These are phyloP conservation scores for Ploettnerulaceae sp. DNA, from an alignment of 2,329 filamentous ascomycete species.

Conservation along the genomic window DNA sequence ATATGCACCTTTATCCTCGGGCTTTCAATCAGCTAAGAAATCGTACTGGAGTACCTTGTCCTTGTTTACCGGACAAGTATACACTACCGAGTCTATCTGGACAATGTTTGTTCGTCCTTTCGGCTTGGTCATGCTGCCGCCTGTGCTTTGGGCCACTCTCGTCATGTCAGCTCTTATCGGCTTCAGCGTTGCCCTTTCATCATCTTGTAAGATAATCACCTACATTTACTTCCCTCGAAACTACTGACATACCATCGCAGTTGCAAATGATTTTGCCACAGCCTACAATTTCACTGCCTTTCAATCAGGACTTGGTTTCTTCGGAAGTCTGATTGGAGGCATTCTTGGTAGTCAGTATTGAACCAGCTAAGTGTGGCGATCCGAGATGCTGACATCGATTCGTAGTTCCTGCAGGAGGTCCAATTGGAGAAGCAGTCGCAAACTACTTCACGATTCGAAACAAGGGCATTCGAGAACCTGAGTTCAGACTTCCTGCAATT, in stretches of 20 bases:
- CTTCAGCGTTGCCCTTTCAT: conserved; percentile 49
- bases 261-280: conserved; percentile 38
- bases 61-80: conserved; percentile 37
- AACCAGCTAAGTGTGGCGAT: no score
- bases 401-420: conserved; percentile 44
- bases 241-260: neutral
- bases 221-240: neutral
- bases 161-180: conserved; percentile 51
- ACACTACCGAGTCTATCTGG: conserved; percentile 44
- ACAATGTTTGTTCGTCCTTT: conserved; percentile 48
- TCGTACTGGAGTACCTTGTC: conserved; percentile 37
- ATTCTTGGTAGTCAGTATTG: conserved; percentile 37
- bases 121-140: conserved; percentile 45
- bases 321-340: conserved; percentile 45
- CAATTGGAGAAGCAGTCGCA: conserved; percentile 30
- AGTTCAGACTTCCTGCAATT: conserved; percentile 31
- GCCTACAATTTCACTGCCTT: conserved; percentile 41
- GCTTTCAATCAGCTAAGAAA: conserved; percentile 15
- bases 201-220: conserved; percentile 37
- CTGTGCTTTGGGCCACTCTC: conserved; percentile 51
- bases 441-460: conserved; percentile 26
- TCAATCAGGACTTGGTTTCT: conserved; percentile 48
- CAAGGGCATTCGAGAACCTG: conserved; percentile 26
- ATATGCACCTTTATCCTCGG: conserved; percentile 17
- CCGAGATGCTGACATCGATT: neutral